Evolutionary conservation across 371 early-diverging fungal genomes (phyloP).

Genomic region (Smittium culicis): DNA sequence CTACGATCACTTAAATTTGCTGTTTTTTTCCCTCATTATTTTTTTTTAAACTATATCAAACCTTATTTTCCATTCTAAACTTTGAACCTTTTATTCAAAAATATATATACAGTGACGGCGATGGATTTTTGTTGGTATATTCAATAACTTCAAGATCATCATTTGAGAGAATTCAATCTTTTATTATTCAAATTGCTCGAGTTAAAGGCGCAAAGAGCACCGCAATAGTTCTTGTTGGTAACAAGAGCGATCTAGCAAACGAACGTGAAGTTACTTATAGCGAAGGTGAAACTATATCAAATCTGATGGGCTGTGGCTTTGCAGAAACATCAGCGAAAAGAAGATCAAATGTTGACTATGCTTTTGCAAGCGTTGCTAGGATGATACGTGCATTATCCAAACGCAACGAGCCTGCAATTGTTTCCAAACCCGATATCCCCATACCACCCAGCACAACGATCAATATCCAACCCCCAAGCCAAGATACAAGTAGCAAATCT

Average conservation of each 20-base stretch:
- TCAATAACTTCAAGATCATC: constrained; percentile 75
- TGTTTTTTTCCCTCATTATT: no score
- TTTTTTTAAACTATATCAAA: no score
- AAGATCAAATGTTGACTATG: constrained; percentile 71
- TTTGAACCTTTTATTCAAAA: no score
- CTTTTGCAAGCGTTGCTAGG: constrained; percentile 52
- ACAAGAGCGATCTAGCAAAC: constrained; percentile 71
- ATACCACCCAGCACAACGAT: no score
- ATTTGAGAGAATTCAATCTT: constrained; percentile 68
- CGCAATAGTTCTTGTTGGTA: constrained; percentile 86
- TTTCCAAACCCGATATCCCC: no score
- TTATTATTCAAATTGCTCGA: constrained; percentile 66
- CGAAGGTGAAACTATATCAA: constrained; percentile 69
- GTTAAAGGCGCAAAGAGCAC: constrained; percentile 68
- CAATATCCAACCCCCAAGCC: no score
- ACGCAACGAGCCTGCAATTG: no score
- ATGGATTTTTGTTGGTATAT: constrained; percentile 78
- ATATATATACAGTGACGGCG: no score
- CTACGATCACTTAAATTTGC: no score
- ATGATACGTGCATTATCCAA: constrained; percentile 39
- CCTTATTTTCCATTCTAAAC: no score
- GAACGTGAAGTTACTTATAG: constrained; percentile 63
- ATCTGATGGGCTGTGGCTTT: constrained; percentile 54
- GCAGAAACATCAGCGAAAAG: constrained; percentile 83
- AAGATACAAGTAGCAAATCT: no score